These are phyloP conservation scores for Botrytis galanthina DNA, from an alignment of 2,329 filamentous ascomycete species.

Conservation along the genomic window DNA sequence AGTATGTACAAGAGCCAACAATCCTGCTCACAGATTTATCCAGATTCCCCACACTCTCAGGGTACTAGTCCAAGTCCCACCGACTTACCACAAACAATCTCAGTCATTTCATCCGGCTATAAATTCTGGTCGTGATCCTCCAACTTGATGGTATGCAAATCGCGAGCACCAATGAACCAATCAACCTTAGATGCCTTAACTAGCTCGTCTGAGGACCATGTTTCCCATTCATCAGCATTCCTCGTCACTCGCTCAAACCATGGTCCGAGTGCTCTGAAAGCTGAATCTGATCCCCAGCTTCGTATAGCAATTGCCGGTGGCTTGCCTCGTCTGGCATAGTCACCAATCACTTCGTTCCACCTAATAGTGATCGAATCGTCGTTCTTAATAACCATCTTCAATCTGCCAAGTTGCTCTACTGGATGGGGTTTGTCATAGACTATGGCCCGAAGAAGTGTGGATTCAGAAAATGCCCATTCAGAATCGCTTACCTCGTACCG, in stretches of 20 bases:
- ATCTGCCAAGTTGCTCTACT: not conserved
- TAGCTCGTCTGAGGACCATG: not conserved
- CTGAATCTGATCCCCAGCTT: not conserved
- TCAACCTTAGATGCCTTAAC: not conserved
- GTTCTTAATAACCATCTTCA: not conserved
- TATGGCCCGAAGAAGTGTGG: not conserved
- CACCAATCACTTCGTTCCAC: not conserved
- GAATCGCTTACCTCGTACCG: not conserved
- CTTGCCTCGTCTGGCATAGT: not conserved
- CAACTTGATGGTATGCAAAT: not conserved
- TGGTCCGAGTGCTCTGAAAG: not conserved
- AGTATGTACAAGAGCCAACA: too few species aligned
- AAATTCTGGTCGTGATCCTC: too few species aligned
- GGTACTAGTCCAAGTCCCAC: too few species aligned
- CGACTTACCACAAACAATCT: too few species aligned
- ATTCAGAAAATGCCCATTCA: not conserved
- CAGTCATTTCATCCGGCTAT: too few species aligned
- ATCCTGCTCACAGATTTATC: too few species aligned
- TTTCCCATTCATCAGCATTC: not conserved
- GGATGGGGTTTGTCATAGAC: not conserved
- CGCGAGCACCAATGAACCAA: not conserved
- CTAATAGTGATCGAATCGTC: not conserved
- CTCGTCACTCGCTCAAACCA: not conserved
- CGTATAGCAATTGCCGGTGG: not conserved
- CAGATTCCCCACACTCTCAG: too few species aligned